Percentiles rank a stretch among this genome's conserved stretches.
Conservation (phyloP, 345 rosid genomes). For the Mangifera indica region DNA sequence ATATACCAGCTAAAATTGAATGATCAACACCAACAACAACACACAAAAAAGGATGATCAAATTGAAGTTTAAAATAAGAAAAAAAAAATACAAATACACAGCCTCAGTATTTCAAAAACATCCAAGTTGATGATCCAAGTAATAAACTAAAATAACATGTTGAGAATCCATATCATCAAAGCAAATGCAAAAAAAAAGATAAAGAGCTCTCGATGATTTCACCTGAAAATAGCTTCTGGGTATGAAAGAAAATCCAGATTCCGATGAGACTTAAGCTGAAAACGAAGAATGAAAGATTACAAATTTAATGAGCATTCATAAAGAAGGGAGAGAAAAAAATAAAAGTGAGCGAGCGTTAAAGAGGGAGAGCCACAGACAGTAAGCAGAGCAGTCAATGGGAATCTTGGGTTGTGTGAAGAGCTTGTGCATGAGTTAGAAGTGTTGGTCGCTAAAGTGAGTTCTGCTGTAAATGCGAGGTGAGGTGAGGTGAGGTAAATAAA, state of each 20-base stretch:
- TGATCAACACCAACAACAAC: background rate
- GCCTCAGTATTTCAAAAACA: background rate
- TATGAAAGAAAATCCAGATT: conserved; percentile 7
- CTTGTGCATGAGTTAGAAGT: conserved; percentile 13
- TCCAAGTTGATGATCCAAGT: background rate
- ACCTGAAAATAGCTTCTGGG: conserved; percentile 14
- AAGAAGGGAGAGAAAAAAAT: background rate
- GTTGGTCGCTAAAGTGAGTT: background rate
- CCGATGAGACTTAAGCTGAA: conserved; percentile 12
- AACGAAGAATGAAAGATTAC: background rate
- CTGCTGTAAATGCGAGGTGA: background rate
- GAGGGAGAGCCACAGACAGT: background rate
- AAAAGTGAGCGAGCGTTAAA: conserved; percentile 7
- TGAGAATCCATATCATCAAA: background rate
- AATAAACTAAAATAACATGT: background rate
- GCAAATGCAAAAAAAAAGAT: background rate
- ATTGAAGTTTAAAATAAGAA: background rate
- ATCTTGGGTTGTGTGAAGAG: conserved; percentile 15
- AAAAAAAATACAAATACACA: background rate
- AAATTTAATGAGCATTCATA: conserved; percentile 1
- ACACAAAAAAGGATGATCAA: background rate
- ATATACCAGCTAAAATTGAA: background rate
- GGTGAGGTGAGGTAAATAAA: background rate
- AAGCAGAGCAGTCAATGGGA: conserved; percentile 13
- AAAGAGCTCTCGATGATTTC: background rate